Percentiles rank a stretch among this genome's conserved stretches.
Evolutionary conservation across 129 eudicot genomes (phyloP).

Genomic region (Daucus carota): DNA sequence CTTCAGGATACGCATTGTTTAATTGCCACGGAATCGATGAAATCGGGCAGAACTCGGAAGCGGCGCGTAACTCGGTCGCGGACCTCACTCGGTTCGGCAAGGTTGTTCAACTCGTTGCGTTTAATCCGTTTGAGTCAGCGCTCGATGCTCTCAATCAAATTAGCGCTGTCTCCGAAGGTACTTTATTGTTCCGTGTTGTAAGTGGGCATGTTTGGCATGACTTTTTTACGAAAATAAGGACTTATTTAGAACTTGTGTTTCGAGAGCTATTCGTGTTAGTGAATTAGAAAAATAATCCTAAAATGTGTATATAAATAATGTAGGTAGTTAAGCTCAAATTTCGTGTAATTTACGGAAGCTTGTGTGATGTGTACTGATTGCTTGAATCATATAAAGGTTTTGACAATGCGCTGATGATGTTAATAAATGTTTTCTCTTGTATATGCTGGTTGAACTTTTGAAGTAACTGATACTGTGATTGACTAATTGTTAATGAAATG

Average conservation of each 20-base stretch:
- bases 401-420: too few species aligned
- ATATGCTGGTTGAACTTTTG: neutral
- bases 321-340: neutral
- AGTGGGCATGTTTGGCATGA: too few species aligned
- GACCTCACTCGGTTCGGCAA: conserved; percentile 75
- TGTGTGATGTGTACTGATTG: neutral
- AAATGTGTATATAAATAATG: too few species aligned
- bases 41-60: conserved; percentile 86
- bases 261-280: too few species aligned
- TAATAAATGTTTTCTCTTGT: neutral
- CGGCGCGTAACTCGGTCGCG: conserved; percentile 59
- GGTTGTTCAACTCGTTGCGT: conserved; percentile 60
- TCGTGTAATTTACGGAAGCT: neutral
- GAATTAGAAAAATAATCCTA: too few species aligned
- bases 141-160: conserved; percentile 76
- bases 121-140: conserved; percentile 66
- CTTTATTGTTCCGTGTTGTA: neutral
- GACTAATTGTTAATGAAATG: too few species aligned
- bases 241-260: too few species aligned
- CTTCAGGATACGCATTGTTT: conserved; percentile 64
- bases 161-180: conserved; percentile 92
- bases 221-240: too few species aligned
- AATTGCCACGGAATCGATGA: conserved; percentile 70
- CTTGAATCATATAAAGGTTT: neutral
- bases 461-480: neutral